Evolutionary conservation across 495 filamentous ascomycete species (phyloP).

Genomic region (Lasiosphaeris hirsuta): DNA sequence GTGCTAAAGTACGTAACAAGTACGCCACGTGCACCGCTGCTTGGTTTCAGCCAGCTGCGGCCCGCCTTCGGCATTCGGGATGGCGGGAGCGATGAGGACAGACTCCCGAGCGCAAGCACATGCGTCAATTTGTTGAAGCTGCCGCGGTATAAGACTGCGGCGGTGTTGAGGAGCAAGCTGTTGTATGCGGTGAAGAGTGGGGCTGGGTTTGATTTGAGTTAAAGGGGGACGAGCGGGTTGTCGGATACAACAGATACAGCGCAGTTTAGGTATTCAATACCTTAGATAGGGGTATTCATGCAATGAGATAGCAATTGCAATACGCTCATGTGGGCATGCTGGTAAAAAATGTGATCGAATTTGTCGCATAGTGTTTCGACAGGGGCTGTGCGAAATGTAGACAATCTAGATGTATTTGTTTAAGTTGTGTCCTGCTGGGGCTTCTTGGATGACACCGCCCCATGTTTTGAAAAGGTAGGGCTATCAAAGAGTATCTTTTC

Average conservation of each 20-base stretch:
- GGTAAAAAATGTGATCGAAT: too few species aligned
- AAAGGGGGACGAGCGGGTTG: not conserved
- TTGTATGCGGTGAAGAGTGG: conserved; percentile 89
- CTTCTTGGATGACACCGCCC: too few species aligned
- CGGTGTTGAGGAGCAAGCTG: conserved; percentile 68
- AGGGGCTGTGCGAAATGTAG: too few species aligned
- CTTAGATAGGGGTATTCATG: not conserved
- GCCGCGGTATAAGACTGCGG: conserved; percentile 68
- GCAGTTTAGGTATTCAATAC: not conserved
- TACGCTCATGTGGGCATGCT: too few species aligned
- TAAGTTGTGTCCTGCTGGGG: too few species aligned
- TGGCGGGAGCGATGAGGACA: conserved; percentile 69
- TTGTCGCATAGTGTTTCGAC: too few species aligned
- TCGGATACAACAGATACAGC: not conserved
- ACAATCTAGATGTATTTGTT: too few species aligned
- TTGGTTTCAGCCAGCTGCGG: conserved; percentile 84
- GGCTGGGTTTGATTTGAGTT: conserved; percentile 94
- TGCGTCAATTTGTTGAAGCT: conserved; percentile 96
- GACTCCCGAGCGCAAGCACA: conserved; percentile 92
- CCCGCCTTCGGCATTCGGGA: conserved; percentile 90
- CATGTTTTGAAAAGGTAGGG: too few species aligned
- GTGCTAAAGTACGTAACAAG: conserved; percentile 96
- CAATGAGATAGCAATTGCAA: too few species aligned
- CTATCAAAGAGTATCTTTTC: too few species aligned
- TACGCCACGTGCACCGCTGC: conserved; percentile 83